Base-by-base conservation (phyloP, 1,139 yeast species). In the Arxiozyma heterogenica region DNA sequence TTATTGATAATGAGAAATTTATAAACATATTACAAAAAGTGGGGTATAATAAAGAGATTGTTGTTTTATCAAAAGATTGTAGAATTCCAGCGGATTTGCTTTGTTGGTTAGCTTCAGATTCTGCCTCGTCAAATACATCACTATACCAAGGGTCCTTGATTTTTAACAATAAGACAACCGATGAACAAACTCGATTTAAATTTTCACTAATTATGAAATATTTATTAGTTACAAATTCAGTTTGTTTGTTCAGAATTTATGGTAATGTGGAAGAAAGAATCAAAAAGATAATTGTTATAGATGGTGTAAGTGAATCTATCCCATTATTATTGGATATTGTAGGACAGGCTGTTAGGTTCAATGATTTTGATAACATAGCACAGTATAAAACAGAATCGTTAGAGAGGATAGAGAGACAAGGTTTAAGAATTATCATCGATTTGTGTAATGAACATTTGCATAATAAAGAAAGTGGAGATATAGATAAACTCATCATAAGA, bases 61-160 rank as follows among this genome's bases (percentile, higher is more conserved):
- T 67, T 2, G 50, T 42, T 4, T 57, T 77, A 27, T 71, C 71
- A 39, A 75, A 71, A 0, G 72, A 72, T 15, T 67, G 67, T 25
- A 71, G 68, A 47, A 73, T 83, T 38, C 88, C 89, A 3, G 65
- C 65, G 46, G 57, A 72, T 7, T 59, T 86, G 43, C 59, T 80
- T 41, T 82, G 81, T 20, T 83, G 75, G 71, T 64, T 84, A 45
- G 57, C 73, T 6, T 64, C 73, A 8, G 78, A 75, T 39, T 57
- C 73, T 1, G 71, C 73, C 2, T 70, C 71, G 30, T 73, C 88
- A 0, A 71, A 73, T 44, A 62, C 81, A 44, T 71, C 81, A 0
- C 68, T 83, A 53, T 73, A 76, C 54, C 79, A 82, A 56, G 82
- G 82, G 11, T 77, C 85, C 0, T 70, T 71, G 46, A 76, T 79